Evolutionary conservation across 306 rosid species (phyloP), one percentile per base, ranked within the genome.

Genomic region (Lagenaria siceraria): DNA sequence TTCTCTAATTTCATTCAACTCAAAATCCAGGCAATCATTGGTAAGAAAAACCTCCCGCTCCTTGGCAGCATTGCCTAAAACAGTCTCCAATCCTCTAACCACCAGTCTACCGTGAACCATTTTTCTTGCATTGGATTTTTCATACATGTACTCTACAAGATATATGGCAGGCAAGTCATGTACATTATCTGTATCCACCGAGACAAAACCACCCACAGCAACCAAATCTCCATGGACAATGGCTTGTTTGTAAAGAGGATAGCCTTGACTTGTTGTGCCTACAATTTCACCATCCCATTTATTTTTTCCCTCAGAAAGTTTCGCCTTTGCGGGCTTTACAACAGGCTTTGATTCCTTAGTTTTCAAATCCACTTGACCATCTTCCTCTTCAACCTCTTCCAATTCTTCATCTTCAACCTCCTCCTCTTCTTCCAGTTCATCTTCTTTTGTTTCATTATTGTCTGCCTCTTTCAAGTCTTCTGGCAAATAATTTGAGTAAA

Each of bases 1-100:
- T 83, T 85, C 87, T 61, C 79, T 90, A 52, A 89, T 80, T 70
- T 82, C 87, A 60, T 82, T 86, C 78, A 95, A 80, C 80, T 77
- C 85, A 76, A 89, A 77, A 60, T 86, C 84, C 38, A 78, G 78
- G 83, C 99, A 95, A 54, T 88, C 93, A 78, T 90, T 95, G 42
- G 89, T 92, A 75, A 95, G 81, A 87, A 95, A 95, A 36, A 95
- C 83, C 83, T 95, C 97, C 56, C 97, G 88, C 85, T 88, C 97
- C 56, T 85, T 92, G 14, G 93, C 97, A 59, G 97, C 72, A 64
- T 95, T 95, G 70, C 97, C 99, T 80, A 95, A 93, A 80, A 95
- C 96, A 78, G 99, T 95, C 59, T 87, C 81, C 29, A 90, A 84
- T 70, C 97, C 99, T 80, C 78, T 86, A 61, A 85, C 86, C 92